These are phyloP conservation scores for Naganishia vaughanmartiniae DNA, from an alignment of 768 basidiomycete genomes.

Conservation along the genomic window DNA sequence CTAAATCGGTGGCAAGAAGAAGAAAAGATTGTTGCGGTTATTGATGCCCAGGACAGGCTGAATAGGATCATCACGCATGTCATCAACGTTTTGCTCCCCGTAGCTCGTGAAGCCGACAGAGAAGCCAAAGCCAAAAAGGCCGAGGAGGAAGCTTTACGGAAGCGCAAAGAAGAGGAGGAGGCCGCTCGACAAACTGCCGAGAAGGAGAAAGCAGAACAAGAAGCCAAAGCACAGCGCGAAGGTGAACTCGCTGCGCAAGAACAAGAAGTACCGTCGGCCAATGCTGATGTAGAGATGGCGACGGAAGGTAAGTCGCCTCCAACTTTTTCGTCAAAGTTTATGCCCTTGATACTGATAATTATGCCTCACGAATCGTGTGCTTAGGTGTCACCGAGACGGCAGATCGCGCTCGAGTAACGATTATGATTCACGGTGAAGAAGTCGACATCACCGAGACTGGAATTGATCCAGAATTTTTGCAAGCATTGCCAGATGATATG, in stretches of 20 bases:
- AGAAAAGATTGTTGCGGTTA: conserved; percentile 73
- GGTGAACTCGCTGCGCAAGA: conserved; percentile 14
- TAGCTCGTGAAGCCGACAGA: conserved; percentile 57
- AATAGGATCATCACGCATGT: conserved; percentile 70
- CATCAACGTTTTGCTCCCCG: conserved; percentile 70
- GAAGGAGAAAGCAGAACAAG: conserved; percentile 30
- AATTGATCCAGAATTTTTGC: conserved; percentile 95
- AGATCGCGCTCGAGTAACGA: conserved; percentile 63
- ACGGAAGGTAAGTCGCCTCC: conserved; percentile 12
- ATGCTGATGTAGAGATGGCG: conserved; percentile 32
- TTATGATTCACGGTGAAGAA: conserved; percentile 83
- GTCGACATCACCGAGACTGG: conserved; percentile 99
- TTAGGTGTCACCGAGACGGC: conserved; percentile 23
- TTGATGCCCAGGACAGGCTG: conserved; percentile 67
- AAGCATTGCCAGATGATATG: conserved; percentile 97
- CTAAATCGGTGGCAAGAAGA: conserved; percentile 87
- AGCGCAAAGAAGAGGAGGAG: conserved; percentile 30
- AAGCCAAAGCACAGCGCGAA: conserved; percentile 6
- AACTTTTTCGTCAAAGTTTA: too few relatives aligned
- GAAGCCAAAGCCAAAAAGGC: conserved; percentile 50
- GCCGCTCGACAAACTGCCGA: conserved; percentile 28
- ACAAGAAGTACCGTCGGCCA: neutral
- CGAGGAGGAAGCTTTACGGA: conserved; percentile 54
- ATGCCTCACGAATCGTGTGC: neutral
- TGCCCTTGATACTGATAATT: neutral